A percentile compares a stretch with the other conserved stretches of the same genome.
These are phyloP conservation scores for Zymoseptoria passerinii DNA, from an alignment of 2,329 filamentous ascomycete genomes.

Conservation along the genomic window DNA sequence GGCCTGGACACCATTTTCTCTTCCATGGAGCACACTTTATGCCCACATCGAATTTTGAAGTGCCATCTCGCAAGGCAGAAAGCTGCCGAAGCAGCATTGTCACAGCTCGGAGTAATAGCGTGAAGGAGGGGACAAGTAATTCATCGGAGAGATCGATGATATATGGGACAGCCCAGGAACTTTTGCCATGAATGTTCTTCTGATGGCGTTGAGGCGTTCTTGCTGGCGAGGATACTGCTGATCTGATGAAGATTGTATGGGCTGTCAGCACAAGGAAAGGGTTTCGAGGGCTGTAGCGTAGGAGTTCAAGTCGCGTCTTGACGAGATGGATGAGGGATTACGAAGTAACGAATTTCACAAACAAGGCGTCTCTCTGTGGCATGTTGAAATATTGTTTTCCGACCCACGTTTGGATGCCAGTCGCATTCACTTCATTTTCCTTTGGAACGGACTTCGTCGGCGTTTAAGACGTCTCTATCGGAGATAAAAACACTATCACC, in stretches of 20 bases:
- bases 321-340: not conserved
- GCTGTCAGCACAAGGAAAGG: not conserved
- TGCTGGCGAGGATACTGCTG: not conserved
- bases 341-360: not conserved
- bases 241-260: not conserved
- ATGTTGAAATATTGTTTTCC: not conserved
- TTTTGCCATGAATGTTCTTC: not conserved
- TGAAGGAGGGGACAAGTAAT: not conserved
- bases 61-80: not conserved
- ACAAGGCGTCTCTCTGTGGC: not conserved
- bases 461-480: not conserved
- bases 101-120: not conserved
- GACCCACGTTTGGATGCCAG: too few species aligned
- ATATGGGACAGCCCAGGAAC: too few species aligned
- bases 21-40: not conserved
- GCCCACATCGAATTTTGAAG: not conserved
- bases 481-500: not conserved
- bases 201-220: not conserved
- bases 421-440: constrained; percentile 2
- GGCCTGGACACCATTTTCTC: not conserved
- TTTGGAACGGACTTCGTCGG: not conserved
- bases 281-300: not conserved
- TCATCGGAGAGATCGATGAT: not conserved
- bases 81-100: not conserved
- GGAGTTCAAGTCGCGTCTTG: not conserved